Evolutionary conservation across 768 basidiomycete genomes (phyloP).

Genomic region (Serendipita sp.): DNA sequence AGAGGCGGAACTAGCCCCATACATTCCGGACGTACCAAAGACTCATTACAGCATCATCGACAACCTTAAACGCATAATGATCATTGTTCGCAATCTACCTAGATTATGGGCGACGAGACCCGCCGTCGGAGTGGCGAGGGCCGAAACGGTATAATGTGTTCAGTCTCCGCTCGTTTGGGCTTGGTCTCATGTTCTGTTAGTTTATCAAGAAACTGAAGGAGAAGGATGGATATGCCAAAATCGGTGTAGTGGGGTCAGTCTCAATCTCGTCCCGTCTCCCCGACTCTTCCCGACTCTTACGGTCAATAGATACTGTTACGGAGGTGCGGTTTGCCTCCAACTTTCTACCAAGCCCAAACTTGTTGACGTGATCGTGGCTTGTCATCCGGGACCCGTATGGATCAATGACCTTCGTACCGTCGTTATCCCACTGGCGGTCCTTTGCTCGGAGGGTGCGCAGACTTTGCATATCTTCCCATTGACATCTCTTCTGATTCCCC

Average conservation of each 20-base stretch:
- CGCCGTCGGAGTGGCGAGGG: background rate
- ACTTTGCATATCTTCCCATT: background rate
- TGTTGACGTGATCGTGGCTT: constrained; percentile 25
- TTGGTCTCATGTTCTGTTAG: constrained; percentile 17
- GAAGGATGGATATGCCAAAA: constrained; percentile 25
- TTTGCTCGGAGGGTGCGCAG: background rate
- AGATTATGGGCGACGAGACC: background rate
- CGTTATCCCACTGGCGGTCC: background rate
- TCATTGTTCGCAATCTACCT: background rate
- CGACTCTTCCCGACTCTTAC: background rate
- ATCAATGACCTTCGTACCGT: constrained; percentile 10
- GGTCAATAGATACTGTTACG: constrained; percentile 24
- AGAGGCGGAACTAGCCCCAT: constrained; percentile 18
- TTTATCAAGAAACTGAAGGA: constrained; percentile 25
- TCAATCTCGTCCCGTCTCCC: background rate
- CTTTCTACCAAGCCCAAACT: constrained; percentile 21
- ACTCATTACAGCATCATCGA: background rate
- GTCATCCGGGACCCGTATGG: constrained; percentile 25
- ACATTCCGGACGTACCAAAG: constrained; percentile 21
- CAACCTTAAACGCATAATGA: background rate
- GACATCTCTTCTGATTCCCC: background rate
- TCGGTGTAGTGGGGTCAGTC: constrained; percentile 29
- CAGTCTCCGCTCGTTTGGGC: constrained; percentile 12
- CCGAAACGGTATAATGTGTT: background rate
- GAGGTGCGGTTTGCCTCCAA: constrained; percentile 21